Percentiles rank a stretch among this genome's conserved stretches.
Evolutionary conservation across 2,329 filamentous ascomycete genomes (phyloP).

Genomic region (Neofusicoccum ribis): DNA sequence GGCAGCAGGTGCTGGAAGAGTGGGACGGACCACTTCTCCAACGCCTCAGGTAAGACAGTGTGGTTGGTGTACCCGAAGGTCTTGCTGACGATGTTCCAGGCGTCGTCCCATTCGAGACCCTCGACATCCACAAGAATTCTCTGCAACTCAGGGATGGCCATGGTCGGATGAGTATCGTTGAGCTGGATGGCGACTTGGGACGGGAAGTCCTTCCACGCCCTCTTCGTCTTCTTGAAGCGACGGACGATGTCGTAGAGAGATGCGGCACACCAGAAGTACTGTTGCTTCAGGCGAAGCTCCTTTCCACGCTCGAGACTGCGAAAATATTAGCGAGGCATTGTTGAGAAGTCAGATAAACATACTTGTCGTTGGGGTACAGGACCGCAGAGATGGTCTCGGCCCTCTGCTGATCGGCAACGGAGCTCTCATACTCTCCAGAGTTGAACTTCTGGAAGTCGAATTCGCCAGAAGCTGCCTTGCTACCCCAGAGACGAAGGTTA

Average conservation of each 20-base stretch:
- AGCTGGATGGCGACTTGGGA: conserved; percentile 96
- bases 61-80: conserved; percentile 98
- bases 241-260: conserved; percentile 95
- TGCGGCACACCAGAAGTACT: conserved; percentile 99
- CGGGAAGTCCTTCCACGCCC: conserved; percentile 86
- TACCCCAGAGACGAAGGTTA: conserved; percentile 95
- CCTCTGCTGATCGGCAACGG: conserved; percentile 94
- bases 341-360: conserved; percentile 24
- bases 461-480: conserved; percentile 93
- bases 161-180: conserved; percentile 95
- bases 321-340: background rate
- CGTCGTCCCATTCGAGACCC: conserved; percentile 88
- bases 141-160: conserved; percentile 94
- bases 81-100: conserved; percentile 70
- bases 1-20: conserved; percentile 90
- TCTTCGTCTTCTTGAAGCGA: conserved; percentile 95
- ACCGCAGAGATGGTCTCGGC: conserved; percentile 99
- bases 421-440: conserved; percentile 94
- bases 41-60: conserved; percentile 91
- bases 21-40: conserved; percentile 98
- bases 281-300: conserved; percentile 95
- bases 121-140: conserved; percentile 88
- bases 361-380: conserved; percentile 93
- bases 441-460: conserved; percentile 99
- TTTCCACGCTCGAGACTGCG: conserved; percentile 79